Evolutionary conservation across 768 basidiomycete species (phyloP).

Genomic region (Suillus plorans): DNA sequence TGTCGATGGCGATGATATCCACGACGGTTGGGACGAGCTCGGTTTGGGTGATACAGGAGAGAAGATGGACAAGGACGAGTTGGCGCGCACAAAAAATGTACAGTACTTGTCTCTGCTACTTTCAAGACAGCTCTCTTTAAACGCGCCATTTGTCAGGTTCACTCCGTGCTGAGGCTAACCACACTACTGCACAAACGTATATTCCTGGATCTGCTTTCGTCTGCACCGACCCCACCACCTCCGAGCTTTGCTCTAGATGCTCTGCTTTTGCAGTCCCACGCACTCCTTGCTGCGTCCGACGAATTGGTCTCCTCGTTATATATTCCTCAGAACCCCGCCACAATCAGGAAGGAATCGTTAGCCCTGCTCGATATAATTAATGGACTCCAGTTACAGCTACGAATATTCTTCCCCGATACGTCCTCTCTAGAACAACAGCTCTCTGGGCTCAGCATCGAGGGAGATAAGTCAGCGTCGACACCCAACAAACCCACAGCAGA

Average conservation of each 20-base stretch:
- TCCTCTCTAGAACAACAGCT: constrained; percentile 27
- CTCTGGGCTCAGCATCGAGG: constrained; percentile 20
- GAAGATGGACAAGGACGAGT: constrained; percentile 48
- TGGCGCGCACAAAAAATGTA: constrained; percentile 62
- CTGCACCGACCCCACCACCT: constrained; percentile 23
- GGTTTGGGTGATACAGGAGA: constrained; percentile 42
- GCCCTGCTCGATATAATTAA: constrained; percentile 38
- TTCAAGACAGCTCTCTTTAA: constrained; percentile 7
- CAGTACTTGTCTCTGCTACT: constrained; percentile 11
- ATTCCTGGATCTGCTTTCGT: constrained; percentile 47
- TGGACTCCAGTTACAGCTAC: constrained; percentile 33
- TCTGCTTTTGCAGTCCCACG: constrained; percentile 49
- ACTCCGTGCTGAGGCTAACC: constrained; percentile 56
- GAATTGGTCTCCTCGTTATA: constrained; percentile 70
- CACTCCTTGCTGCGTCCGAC: constrained; percentile 56
- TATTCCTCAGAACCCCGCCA: constrained; percentile 52
- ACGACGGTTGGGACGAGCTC: constrained; percentile 69
- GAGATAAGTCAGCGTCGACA: not conserved
- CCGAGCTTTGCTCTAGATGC: constrained; percentile 42
- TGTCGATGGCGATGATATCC: constrained; percentile 24
- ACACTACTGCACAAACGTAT: constrained; percentile 65
- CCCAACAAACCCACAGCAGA: constrained; percentile 34
- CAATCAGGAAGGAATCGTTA: constrained; percentile 40
- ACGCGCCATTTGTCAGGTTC: constrained; percentile 41
- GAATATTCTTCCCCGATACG: constrained; percentile 21